Conservation (phyloP, 2,329 filamentous ascomycete genomes). For the Fusarium secorum region DNA sequence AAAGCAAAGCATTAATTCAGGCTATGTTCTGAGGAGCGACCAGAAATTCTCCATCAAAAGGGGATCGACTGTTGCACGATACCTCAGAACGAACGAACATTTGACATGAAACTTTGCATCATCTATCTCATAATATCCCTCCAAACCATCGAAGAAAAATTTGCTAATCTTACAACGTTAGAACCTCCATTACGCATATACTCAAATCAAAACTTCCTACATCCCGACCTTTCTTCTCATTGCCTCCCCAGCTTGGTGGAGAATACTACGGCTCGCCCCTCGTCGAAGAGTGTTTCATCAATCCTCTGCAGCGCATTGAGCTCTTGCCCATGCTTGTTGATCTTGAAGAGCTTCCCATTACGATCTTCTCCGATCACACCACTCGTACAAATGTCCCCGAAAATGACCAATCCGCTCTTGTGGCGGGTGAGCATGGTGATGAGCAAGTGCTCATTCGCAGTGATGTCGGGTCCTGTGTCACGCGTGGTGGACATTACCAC, state of each 20-base stretch:
- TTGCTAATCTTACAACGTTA: background rate
- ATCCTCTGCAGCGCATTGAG: background rate
- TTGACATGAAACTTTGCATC: too few relatives aligned
- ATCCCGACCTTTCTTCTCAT: too few relatives aligned
- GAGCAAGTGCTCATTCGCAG: background rate
- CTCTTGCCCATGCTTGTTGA: background rate
- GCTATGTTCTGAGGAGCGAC: too few relatives aligned
- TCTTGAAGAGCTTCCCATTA: background rate
- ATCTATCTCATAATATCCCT: too few relatives aligned
- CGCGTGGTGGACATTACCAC: background rate
- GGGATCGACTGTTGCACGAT: too few relatives aligned
- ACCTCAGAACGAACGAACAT: too few relatives aligned
- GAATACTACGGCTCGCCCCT: background rate
- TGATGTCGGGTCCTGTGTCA: background rate
- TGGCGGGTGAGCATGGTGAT: background rate
- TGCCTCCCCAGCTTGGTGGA: accelerated
- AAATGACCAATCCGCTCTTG: background rate
- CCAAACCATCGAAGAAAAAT: too few relatives aligned
- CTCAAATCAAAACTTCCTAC: too few relatives aligned
- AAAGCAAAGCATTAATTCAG: too few relatives aligned
- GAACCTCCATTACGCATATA: background rate
- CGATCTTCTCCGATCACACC: background rate
- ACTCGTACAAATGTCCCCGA: background rate
- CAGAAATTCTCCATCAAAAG: too few relatives aligned
- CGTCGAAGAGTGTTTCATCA: background rate